phyloP scores from a whole-genome alignment of 768 basidiomycete genomes.

The Lactarius hatsudake region DNA sequence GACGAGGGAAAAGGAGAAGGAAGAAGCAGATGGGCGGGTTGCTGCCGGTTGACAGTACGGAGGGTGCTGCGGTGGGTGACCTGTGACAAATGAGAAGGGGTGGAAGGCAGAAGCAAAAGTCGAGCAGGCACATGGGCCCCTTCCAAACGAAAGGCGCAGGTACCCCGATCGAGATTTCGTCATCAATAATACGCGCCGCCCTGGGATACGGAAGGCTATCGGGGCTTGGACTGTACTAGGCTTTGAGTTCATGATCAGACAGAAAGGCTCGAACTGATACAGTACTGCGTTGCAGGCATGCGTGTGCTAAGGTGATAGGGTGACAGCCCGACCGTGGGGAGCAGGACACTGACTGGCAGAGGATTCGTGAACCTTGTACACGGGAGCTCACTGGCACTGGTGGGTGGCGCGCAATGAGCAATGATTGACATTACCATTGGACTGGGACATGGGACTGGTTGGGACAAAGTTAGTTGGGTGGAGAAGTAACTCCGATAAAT shows the following conservation, averaged over 20 bases:
- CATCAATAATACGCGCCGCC: neutral
- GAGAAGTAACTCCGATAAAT: neutral
- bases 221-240: neutral
- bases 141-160: neutral
- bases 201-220: neutral
- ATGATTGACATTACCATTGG: neutral
- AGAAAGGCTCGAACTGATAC: neutral
- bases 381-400: neutral
- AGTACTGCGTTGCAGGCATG: neutral
- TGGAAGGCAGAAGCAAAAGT: neutral
- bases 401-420: neutral
- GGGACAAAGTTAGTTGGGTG: neutral
- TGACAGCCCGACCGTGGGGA: neutral
- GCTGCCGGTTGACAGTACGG: neutral
- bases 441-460: neutral
- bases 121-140: neutral
- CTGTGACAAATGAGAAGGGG: neutral
- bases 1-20: neutral
- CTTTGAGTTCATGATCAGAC: neutral
- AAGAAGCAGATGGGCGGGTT: neutral
- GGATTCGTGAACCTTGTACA: neutral
- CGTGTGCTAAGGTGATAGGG: neutral
- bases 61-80: conserved; percentile 2
- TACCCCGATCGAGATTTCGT: neutral
- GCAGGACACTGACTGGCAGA: neutral